phyloP scores from a whole-genome alignment of 441 rosid genomes.

The Brassica hybrid region DNA sequence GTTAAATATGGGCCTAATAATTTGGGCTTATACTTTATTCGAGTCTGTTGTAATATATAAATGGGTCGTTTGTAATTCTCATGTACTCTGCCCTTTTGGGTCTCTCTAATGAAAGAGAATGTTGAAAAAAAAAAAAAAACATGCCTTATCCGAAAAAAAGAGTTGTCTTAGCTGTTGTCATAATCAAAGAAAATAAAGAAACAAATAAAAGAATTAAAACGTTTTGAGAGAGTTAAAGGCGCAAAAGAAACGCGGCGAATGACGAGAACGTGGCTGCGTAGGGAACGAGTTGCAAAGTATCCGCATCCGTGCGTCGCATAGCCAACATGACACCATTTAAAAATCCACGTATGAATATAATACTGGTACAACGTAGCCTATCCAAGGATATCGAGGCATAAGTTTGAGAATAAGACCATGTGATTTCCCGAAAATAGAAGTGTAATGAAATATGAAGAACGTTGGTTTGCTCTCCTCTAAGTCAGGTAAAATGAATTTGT shows the following conservation, averaged over 20 bases:
- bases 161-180: too few relatives aligned
- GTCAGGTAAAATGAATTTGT: background rate
- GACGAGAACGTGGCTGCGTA: constrained; percentile 31
- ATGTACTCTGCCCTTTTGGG: too few relatives aligned
- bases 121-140: too few relatives aligned
- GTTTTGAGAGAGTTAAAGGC: constrained; percentile 9
- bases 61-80: too few relatives aligned
- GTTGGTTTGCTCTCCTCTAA: background rate
- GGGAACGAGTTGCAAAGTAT: constrained; percentile 11
- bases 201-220: background rate
- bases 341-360: background rate
- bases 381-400: background rate
- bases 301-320: constrained; percentile 35
- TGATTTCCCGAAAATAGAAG: background rate
- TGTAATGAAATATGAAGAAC: background rate
- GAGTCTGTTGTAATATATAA: too few relatives aligned
- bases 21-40: too few relatives aligned
- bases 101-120: too few relatives aligned
- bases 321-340: constrained; percentile 17
- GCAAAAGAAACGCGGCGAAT: constrained; percentile 18
- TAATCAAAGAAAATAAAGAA: background rate
- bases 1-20: too few relatives aligned
- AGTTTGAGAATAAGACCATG: background rate
- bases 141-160: too few relatives aligned
- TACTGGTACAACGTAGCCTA: background rate